Conservation (phyloP, 305 asterid species). For the Plantago rigida region DNA sequence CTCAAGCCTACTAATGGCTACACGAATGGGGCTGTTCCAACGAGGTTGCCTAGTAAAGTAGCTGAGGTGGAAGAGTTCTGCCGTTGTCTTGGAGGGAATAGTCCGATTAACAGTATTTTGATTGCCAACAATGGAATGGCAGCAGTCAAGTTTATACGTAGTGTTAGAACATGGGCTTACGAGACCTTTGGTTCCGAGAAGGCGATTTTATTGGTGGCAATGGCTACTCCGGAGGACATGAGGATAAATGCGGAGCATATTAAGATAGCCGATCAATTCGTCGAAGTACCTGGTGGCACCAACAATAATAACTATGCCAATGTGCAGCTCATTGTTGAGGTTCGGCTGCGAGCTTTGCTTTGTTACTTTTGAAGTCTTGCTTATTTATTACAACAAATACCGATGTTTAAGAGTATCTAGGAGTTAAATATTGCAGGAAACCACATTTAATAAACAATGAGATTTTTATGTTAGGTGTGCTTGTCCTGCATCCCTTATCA, state of each 20-base stretch:
- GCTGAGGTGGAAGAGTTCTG: slow-evolving; percentile 76
- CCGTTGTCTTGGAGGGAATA: slow-evolving; percentile 67
- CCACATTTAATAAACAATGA: no score
- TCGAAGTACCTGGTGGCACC: slow-evolving; percentile 99
- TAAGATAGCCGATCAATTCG: slow-evolving; percentile 95
- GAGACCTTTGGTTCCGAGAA: slow-evolving; percentile 93
- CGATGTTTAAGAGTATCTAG: not conserved
- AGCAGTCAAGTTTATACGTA: slow-evolving; percentile 91
- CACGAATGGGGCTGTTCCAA: slow-evolving; percentile 44
- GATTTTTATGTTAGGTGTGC: no score
- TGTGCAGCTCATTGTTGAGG: slow-evolving; percentile 97
- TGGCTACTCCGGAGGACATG: slow-evolving; percentile 99
- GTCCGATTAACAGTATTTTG: slow-evolving; percentile 77
- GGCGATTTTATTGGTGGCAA: slow-evolving; percentile 88
- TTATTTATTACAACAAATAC: slow-evolving; percentile 2
- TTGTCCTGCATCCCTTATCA: no score
- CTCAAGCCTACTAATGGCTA: slow-evolving; percentile 40
- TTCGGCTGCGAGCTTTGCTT: slow-evolving; percentile 21
- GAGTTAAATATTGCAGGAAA: not conserved
- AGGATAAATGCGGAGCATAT: slow-evolving; percentile 98
- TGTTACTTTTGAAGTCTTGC: slow-evolving; percentile 11
- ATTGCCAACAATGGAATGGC: slow-evolving; percentile 99
- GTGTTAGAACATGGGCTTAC: slow-evolving; percentile 89
- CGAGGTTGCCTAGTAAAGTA: slow-evolving; percentile 46
- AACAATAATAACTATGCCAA: slow-evolving; percentile 95